Percentiles rank a stretch among this genome's conserved stretches.
These are phyloP conservation scores for Coniochaeta ligniaria DNA, from an alignment of 2,329 filamentous ascomycete species.

Conservation along the genomic window DNA sequence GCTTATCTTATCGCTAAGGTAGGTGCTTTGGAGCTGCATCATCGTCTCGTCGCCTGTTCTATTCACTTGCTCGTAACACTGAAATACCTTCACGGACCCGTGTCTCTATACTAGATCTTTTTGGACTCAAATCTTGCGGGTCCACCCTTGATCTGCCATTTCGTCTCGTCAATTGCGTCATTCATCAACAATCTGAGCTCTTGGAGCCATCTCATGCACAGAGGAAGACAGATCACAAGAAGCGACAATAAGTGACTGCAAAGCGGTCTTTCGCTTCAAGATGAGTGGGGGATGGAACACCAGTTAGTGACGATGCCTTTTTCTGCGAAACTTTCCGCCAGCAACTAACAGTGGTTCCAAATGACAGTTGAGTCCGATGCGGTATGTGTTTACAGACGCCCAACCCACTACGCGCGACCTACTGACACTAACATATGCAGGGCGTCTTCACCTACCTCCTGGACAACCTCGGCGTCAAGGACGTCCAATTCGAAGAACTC, in stretches of 20 bases:
- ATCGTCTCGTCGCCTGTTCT: not conserved
- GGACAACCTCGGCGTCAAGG: conserved; percentile 81
- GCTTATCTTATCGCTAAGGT: not conserved
- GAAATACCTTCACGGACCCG: no score
- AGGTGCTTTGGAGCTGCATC: not conserved
- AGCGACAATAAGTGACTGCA: not conserved
- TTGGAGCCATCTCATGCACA: not conserved
- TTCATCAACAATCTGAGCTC: no score
- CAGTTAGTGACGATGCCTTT: conserved; percentile 40
- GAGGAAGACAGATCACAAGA: not conserved
- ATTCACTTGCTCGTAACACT: no score
- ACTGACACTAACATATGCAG: conserved; percentile 28
- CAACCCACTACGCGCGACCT: not conserved
- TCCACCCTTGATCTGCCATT: no score
- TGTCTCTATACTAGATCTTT: not conserved
- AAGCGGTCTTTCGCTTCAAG: conserved; percentile 4
- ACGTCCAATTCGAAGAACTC: conserved; percentile 95
- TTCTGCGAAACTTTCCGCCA: not conserved
- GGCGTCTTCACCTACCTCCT: conserved; percentile 97
- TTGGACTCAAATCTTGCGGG: no score
- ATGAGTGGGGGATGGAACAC: conserved; percentile 76
- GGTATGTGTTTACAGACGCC: conserved; percentile 45
- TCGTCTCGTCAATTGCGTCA: no score
- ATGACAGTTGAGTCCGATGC: conserved; percentile 80
- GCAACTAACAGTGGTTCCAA: conserved; percentile 6